Evolutionary conservation across 1,139 yeast genomes (phyloP), one percentile per base, ranked within the genome.

Genomic region (Casaregolazyma suthepensis): DNA sequence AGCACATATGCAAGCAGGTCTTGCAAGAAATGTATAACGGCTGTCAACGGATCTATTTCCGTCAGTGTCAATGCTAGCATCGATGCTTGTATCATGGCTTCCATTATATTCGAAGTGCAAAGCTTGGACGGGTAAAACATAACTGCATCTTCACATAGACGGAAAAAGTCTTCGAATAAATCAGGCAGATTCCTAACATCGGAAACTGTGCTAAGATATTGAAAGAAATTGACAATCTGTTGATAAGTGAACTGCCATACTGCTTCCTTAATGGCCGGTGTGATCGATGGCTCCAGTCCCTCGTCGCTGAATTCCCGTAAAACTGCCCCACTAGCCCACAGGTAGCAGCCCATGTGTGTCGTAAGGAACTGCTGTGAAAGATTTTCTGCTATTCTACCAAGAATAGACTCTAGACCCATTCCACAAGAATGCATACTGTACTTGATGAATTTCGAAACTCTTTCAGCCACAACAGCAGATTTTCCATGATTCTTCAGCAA

Each of bases 251-350:
- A 80, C 51, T 71, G 68, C 83, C 83, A 80, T 23, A 80, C 75
- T 3, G 79, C 73, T 13, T 68, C 68, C 54, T 72, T 71, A 18
- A 65, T 61, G 5, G 54, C 72, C 20, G 66, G 67, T 19, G 57
- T 43, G 19, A 46, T 37, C 17, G 23, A 18, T 7, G 50, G 47
- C 31, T 66, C 71, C 5, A 66, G 65, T 26, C 71, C 62, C 46
- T 77, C 68, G 65, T 83, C 88, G 29, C 87, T 85, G 69, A 79
- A 90, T 58, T 87, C 94, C 57, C 89, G 80, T 52, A 91, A 81
- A 31, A 89, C 73, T 4, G 87, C 79, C 3, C 96, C 97, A 2
- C 96, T 85, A 17, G 88, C 94, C 94, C 96, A 91, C 55, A 91
- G 72, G 66, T 85, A 91, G 67, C 96, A 87, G 1, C 97, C 97